These are phyloP conservation scores for Oehlia diaphana DNA, from an alignment of 192 early-diverging fungal genomes.

Conservation along the genomic window DNA sequence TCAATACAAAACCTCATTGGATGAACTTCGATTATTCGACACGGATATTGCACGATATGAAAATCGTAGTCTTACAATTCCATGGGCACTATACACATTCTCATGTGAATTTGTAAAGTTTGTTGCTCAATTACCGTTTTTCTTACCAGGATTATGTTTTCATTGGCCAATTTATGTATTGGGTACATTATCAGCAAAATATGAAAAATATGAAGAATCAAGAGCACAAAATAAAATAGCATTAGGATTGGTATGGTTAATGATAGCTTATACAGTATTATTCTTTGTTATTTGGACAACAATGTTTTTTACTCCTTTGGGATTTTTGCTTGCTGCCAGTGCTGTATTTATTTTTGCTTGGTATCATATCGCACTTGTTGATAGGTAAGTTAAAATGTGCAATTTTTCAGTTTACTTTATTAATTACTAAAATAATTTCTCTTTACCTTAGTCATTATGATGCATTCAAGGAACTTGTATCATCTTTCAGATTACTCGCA, in stretches of 20 bases:
- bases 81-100: slow-evolving; percentile 32
- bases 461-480: slow-evolving; percentile 22
- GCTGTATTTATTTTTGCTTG: slow-evolving; percentile 39
- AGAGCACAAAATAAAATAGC: slow-evolving; percentile 51
- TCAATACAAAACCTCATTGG: slow-evolving; percentile 37
- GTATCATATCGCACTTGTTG: slow-evolving; percentile 41
- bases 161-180: slow-evolving; percentile 47
- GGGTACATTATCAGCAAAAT: slow-evolving; percentile 40
- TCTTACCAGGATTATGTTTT: slow-evolving; percentile 41
- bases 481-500: slow-evolving; percentile 24
- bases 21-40: slow-evolving; percentile 31
- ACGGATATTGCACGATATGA: slow-evolving; percentile 43
- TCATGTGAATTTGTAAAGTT: slow-evolving; percentile 27
- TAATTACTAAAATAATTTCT: neutral
- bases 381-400: slow-evolving; percentile 13
- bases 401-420: neutral
- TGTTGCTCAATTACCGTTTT: slow-evolving; percentile 40
- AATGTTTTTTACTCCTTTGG: slow-evolving; percentile 38
- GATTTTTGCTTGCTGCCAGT: slow-evolving; percentile 33
- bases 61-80: slow-evolving; percentile 34
- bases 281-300: slow-evolving; percentile 43
- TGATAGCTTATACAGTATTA: slow-evolving; percentile 35
- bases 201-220: slow-evolving; percentile 45
- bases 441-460: slow-evolving; percentile 28
- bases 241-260: slow-evolving; percentile 36